Evolutionary conservation across 257 asterid species (phyloP).

Genomic region (Scutellaria minor): DNA sequence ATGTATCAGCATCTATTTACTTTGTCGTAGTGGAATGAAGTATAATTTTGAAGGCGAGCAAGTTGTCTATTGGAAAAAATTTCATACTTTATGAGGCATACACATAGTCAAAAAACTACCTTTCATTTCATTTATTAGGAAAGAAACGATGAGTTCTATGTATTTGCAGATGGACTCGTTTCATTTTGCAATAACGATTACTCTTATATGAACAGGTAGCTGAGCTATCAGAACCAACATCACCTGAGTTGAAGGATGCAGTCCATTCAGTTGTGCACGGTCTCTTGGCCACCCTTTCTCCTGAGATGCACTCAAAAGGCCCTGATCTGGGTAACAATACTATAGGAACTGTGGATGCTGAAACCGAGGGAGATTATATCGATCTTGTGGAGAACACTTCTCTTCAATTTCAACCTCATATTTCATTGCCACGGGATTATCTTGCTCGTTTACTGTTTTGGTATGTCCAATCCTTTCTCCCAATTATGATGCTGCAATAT

Average conservation of each 20-base stretch:
- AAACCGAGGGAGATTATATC: slow-evolving; percentile 65
- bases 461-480: slow-evolving; percentile 44
- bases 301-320: slow-evolving; percentile 88
- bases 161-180: neutral
- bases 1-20: neutral
- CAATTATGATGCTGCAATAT: neutral
- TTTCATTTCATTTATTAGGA: neutral
- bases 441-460: slow-evolving; percentile 90
- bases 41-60: neutral
- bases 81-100: neutral
- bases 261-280: slow-evolving; percentile 91
- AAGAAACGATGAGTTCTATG: too few relatives aligned
- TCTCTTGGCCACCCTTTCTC: slow-evolving; percentile 95
- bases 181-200: neutral
- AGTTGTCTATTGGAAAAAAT: neutral
- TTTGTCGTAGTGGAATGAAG: neutral
- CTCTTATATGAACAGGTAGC: slow-evolving; percentile 63
- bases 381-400: slow-evolving; percentile 87
- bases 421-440: slow-evolving; percentile 87
- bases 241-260: slow-evolving; percentile 69
- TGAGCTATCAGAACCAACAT: slow-evolving; percentile 92
- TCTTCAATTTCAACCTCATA: slow-evolving; percentile 82
- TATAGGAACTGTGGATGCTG: slow-evolving; percentile 51
- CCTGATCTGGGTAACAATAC: slow-evolving; percentile 58
- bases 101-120: slow-evolving; percentile 2